These are phyloP conservation scores for Oryza nivara DNA, from an alignment of 176 grass and related monocot species.

Conservation along the genomic window DNA sequence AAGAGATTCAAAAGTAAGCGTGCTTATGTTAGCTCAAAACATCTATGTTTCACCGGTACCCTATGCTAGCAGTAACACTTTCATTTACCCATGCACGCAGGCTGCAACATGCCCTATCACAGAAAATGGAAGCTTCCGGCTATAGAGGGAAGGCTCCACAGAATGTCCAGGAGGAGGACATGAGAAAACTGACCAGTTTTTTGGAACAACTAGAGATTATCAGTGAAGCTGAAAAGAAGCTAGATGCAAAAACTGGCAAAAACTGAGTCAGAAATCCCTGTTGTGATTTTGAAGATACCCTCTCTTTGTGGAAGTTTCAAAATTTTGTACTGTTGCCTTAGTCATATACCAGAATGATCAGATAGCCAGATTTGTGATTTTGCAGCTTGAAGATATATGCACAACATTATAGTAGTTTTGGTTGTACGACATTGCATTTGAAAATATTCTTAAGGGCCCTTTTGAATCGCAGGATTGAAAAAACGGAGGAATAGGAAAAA, in stretches of 20 bases:
- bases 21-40: background rate
- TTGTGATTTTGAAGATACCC: background rate
- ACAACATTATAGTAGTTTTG: background rate
- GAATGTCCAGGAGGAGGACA: conserved; percentile 63
- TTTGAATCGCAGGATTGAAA: too few species aligned
- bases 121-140: conserved; percentile 51
- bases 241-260: conserved; percentile 31
- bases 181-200: conserved; percentile 57
- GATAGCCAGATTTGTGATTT: background rate
- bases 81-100: conserved; percentile 38
- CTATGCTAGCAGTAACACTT: conserved; percentile 6
- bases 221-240: conserved; percentile 62
- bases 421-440: background rate
- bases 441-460: too few species aligned
- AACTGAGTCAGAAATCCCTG: background rate
- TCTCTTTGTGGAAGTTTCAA: background rate
- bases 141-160: conserved; percentile 68
- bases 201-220: conserved; percentile 69
- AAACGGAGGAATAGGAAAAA: too few species aligned
- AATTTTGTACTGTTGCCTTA: background rate
- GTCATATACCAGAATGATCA: background rate
- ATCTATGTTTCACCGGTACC: background rate
- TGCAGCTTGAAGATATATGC: background rate
- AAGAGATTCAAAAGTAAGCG: conserved; percentile 65
- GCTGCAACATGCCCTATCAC: conserved; percentile 47